Evolutionary conservation across 2,329 filamentous ascomycete genomes (phyloP).

Genomic region (Aureobasidium sp.): DNA sequence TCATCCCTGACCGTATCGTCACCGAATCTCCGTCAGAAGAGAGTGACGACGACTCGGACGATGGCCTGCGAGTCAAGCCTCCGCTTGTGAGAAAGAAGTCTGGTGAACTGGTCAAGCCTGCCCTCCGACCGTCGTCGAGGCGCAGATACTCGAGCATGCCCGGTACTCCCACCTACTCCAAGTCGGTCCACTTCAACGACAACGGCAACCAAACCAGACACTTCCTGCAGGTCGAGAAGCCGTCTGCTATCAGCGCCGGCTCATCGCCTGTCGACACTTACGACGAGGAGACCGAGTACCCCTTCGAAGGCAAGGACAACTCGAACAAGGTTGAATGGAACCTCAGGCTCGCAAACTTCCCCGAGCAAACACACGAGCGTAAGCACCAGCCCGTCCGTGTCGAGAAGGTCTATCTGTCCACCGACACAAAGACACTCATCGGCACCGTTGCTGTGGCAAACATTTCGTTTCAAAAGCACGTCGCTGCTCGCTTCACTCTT

Average conservation of each 20-base stretch:
- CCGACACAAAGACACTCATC: constrained; percentile 76
- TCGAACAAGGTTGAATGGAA: constrained; percentile 67
- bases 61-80: constrained; percentile 51
- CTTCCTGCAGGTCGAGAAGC: constrained; percentile 87
- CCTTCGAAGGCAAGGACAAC: constrained; percentile 54
- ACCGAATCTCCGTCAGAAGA: constrained; percentile 36
- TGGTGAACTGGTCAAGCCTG: constrained; percentile 88
- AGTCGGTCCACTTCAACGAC: constrained; percentile 97
- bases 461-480: constrained; percentile 76
- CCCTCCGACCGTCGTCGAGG: constrained; percentile 69
- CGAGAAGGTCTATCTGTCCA: constrained; percentile 78
- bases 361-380: constrained; percentile 54
- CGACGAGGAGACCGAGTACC: constrained; percentile 82
- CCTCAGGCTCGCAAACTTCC: constrained; percentile 76
- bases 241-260: constrained; percentile 89
- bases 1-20: constrained; percentile 35
- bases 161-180: constrained; percentile 88
- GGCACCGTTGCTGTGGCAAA: constrained; percentile 82
- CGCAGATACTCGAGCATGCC: constrained; percentile 92
- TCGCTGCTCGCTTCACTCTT: constrained; percentile 88
- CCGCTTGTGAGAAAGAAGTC: constrained; percentile 97
- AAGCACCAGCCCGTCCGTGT: constrained; percentile 62
- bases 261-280: constrained; percentile 86
- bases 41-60: constrained; percentile 46
- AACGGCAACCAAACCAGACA: constrained; percentile 93